These are phyloP conservation scores for Tricholoma bakamatsutake DNA, from an alignment of 768 basidiomycete genomes.

Conservation along the genomic window DNA sequence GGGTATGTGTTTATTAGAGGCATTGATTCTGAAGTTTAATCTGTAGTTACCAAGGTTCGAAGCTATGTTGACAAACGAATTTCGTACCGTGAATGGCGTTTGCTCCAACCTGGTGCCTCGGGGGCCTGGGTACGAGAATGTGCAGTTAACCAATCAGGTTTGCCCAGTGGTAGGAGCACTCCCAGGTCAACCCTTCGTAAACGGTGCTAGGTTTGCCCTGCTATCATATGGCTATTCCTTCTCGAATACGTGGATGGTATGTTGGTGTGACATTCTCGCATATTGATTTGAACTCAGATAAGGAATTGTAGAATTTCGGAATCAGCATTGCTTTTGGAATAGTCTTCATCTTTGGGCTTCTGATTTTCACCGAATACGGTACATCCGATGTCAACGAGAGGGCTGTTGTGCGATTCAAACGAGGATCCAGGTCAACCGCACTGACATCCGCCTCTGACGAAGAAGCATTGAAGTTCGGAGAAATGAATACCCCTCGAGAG, in stretches of 20 bases:
- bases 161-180: slow-evolving; percentile 67
- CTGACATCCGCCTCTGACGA: slow-evolving; percentile 20
- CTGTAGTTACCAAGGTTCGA: slow-evolving; percentile 40
- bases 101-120: slow-evolving; percentile 57
- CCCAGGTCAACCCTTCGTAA: slow-evolving; percentile 53
- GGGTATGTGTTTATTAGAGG: slow-evolving; percentile 19
- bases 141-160: slow-evolving; percentile 60
- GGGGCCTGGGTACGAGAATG: slow-evolving; percentile 55
- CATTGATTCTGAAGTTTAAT: background rate
- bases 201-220: slow-evolving; percentile 47
- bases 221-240: slow-evolving; percentile 44
- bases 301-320: slow-evolving; percentile 50
- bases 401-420: slow-evolving; percentile 59
- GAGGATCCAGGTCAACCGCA: slow-evolving; percentile 29
- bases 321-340: slow-evolving; percentile 61
- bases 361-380: slow-evolving; percentile 54
- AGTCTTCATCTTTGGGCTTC: slow-evolving; percentile 48
- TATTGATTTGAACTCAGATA: background rate
- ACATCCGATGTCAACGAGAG: slow-evolving; percentile 31
- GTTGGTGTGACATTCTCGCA: slow-evolving; percentile 6
- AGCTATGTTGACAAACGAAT: slow-evolving; percentile 73
- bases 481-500: slow-evolving; percentile 16
- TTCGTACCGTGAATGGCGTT: slow-evolving; percentile 57
- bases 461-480: slow-evolving; percentile 30
- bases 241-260: slow-evolving; percentile 36